These are phyloP conservation scores for Trichosanthes truncata DNA, from an alignment of 306 rosid genomes.

Conservation along the genomic window DNA sequence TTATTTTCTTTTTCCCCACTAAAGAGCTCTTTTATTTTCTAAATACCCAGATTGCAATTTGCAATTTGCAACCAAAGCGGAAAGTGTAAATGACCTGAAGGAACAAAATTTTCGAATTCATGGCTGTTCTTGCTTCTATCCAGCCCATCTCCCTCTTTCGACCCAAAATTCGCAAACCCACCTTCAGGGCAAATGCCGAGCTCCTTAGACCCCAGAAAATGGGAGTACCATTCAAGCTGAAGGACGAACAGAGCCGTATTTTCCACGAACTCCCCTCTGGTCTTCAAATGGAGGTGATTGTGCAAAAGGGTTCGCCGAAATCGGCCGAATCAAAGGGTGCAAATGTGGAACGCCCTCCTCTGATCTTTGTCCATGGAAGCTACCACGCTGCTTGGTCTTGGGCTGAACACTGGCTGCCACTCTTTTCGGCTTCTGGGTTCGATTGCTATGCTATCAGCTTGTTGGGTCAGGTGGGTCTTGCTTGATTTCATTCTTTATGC, in stretches of 20 bases:
- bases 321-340: conserved; percentile 1
- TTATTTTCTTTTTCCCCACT: too few relatives aligned
- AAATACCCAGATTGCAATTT: not conserved
- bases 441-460: conserved; percentile 77
- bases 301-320: conserved; percentile 28
- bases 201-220: conserved; percentile 27
- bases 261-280: conserved; percentile 77
- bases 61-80: not conserved
- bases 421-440: conserved; percentile 61
- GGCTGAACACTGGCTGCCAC: conserved; percentile 86
- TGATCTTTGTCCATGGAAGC: conserved; percentile 88
- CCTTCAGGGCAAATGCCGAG: conserved; percentile 17
- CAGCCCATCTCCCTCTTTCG: conserved; percentile 9
- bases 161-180: conserved; percentile 11
- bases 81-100: not conserved
- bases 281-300: conserved; percentile 62
- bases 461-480: conserved; percentile 58
- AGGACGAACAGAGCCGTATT: conserved; percentile 59
- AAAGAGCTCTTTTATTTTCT: not conserved
- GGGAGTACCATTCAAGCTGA: conserved; percentile 42
- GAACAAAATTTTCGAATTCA: not conserved
- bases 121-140: conserved; percentile 30
- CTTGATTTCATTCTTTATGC: not conserved
- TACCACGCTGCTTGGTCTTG: conserved; percentile 98
- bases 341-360: conserved; percentile 29